Percentiles rank a stretch among this genome's conserved stretches.
Evolutionary conservation across 2,329 filamentous ascomycete species (phyloP).

Genomic region (Orbilia javanica): DNA sequence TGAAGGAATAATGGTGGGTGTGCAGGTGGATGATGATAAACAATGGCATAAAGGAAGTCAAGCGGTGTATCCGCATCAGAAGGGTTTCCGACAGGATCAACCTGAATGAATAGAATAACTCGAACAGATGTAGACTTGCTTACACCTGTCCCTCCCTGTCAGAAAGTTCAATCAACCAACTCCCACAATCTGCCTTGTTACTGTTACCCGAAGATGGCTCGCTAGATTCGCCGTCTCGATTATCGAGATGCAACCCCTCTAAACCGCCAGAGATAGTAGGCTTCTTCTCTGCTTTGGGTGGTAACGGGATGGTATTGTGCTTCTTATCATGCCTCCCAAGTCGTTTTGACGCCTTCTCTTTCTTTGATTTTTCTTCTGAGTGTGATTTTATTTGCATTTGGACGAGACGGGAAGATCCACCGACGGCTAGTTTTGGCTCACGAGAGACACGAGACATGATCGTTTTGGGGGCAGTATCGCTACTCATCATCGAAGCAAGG

Average conservation of each 20-base stretch:
- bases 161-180: slow-evolving; percentile 5
- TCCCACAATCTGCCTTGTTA: background rate
- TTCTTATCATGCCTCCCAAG: slow-evolving; percentile 20
- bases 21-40: background rate
- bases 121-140: no score
- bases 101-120: background rate
- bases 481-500: slow-evolving; percentile 86
- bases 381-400: slow-evolving; percentile 31
- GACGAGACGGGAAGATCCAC: slow-evolving; percentile 56
- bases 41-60: background rate
- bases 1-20: background rate
- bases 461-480: slow-evolving; percentile 79
- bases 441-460: slow-evolving; percentile 82
- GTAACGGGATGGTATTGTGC: background rate
- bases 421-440: slow-evolving; percentile 61
- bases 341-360: slow-evolving; percentile 34
- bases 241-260: slow-evolving; percentile 40
- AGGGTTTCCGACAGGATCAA: background rate
- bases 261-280: background rate
- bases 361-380: slow-evolving; percentile 17
- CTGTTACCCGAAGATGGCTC: background rate
- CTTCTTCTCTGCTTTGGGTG: slow-evolving; percentile 26
- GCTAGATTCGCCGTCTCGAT: slow-evolving; percentile 21
- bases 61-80: background rate
- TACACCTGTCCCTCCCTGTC: background rate